These are phyloP conservation scores for Cordyceps militaris DNA, from an alignment of 2,329 filamentous ascomycete genomes.

Conservation along the genomic window DNA sequence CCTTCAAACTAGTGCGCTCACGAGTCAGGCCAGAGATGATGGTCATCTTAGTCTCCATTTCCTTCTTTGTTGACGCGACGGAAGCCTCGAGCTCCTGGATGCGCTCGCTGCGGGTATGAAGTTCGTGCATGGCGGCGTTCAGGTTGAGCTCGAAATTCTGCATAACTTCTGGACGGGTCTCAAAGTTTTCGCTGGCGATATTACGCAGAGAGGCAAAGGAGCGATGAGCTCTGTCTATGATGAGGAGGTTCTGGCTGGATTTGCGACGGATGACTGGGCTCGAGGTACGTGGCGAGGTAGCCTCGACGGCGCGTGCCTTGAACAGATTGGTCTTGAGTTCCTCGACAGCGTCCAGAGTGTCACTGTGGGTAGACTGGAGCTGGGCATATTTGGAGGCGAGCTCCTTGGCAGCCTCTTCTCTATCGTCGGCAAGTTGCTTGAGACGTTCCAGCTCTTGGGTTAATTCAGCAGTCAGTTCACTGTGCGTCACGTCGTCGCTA, in stretches of 20 bases:
- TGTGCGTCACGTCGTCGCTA: conserved; percentile 32
- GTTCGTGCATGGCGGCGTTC: conserved; percentile 85
- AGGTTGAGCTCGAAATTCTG: conserved; percentile 91
- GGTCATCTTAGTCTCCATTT: conserved; percentile 94
- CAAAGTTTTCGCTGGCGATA: conserved; percentile 80
- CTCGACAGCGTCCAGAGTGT: conserved; percentile 78
- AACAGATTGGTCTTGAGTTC: conserved; percentile 82
- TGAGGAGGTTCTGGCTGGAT: conserved; percentile 82
- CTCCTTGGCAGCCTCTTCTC: conserved; percentile 65
- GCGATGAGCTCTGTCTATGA: conserved; percentile 83
- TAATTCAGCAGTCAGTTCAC: conserved; percentile 31
- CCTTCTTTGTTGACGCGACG: conserved; percentile 75
- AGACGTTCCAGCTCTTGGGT: conserved; percentile 64
- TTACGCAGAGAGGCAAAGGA: conserved; percentile 86
- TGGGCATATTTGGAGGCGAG: conserved; percentile 75
- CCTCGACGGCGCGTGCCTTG: conserved; percentile 59
- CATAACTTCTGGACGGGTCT: conserved; percentile 72
- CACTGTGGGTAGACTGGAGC: conserved; percentile 73
- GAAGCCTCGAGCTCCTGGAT: conserved; percentile 87
- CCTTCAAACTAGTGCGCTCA: conserved; percentile 83
- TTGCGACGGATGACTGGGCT: conserved; percentile 83
- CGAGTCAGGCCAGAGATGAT: conserved; percentile 92
- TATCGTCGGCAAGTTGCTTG: conserved; percentile 63
- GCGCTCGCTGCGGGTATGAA: conserved; percentile 78
- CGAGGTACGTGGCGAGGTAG: conserved; percentile 55